Conservation (phyloP, 2,329 filamentous ascomycete species). For the Nigrospora osmanthi region DNA sequence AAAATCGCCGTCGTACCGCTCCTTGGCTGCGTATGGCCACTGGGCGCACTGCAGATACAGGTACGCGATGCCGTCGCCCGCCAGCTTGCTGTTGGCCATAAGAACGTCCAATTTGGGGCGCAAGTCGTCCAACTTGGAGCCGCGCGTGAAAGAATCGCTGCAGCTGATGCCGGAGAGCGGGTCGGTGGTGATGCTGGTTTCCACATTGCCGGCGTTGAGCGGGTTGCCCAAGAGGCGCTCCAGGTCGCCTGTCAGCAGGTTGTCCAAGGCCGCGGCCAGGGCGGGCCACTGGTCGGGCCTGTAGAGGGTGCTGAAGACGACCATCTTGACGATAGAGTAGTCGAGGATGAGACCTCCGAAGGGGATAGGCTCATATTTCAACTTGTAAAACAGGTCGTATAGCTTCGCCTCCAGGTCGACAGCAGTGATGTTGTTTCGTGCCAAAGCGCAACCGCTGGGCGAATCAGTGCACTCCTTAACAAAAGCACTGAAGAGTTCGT, state of each 20-base stretch:
- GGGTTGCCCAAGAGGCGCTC: background rate
- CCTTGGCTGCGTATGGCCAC: slow-evolving; percentile 18
- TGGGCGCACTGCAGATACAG: slow-evolving; percentile 14
- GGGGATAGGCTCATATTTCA: slow-evolving; percentile 19
- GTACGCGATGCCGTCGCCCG: slow-evolving; percentile 8
- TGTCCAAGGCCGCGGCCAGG: slow-evolving; percentile 6
- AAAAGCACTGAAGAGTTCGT: slow-evolving; percentile 19
- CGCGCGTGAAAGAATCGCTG: slow-evolving; percentile 5
- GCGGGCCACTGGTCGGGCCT: slow-evolving; percentile 9
- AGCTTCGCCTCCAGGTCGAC: slow-evolving; percentile 32
- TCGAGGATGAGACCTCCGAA: slow-evolving; percentile 13
- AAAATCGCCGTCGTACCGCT: slow-evolving; percentile 13
- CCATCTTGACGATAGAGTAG: slow-evolving; percentile 13
- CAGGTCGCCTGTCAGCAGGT: slow-evolving; percentile 5
- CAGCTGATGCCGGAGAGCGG: slow-evolving; percentile 10
- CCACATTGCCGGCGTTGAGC: background rate
- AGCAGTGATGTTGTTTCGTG: slow-evolving; percentile 18
- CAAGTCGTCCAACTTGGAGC: slow-evolving; percentile 1
- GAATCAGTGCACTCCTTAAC: slow-evolving; percentile 17
- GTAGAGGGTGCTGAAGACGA: slow-evolving; percentile 12
- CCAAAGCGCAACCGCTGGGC: slow-evolving; percentile 18
- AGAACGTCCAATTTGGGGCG: slow-evolving; percentile 5
- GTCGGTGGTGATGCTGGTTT: background rate
- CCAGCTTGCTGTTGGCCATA: slow-evolving; percentile 6
- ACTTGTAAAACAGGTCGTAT: slow-evolving; percentile 15